Percentiles rank a stretch among this genome's conserved stretches.
These are phyloP conservation scores for Aspergillus indologenus DNA, from an alignment of 495 filamentous ascomycete species.

Conservation along the genomic window DNA sequence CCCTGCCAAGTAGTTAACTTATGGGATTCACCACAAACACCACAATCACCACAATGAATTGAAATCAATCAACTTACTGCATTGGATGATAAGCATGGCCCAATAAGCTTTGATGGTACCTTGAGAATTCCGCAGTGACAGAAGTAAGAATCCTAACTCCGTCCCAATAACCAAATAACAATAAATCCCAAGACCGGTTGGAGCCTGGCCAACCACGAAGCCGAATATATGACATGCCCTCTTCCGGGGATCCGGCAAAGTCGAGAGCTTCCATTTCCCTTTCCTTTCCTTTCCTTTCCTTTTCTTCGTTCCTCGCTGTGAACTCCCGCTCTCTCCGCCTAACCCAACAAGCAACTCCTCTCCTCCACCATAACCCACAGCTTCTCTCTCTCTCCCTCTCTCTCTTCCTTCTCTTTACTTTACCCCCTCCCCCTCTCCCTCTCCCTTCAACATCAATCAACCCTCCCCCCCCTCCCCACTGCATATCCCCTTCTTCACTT, in stretches of 20 bases:
- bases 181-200: neutral
- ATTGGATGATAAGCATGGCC: neutral
- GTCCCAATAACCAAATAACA: neutral
- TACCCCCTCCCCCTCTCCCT: constrained; percentile 28
- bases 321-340: constrained; percentile 6
- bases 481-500: constrained; percentile 30
- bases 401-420: constrained; percentile 20
- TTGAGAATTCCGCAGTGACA: neutral
- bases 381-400: constrained; percentile 20
- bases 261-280: constrained; percentile 9
- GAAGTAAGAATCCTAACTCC: neutral
- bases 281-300: constrained; percentile 2
- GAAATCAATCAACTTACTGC: neutral
- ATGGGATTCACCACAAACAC: neutral
- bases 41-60: neutral
- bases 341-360: neutral
- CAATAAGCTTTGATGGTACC: neutral
- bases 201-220: constrained; percentile 6
- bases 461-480: constrained; percentile 28
- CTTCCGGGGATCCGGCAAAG: constrained; percentile 6
- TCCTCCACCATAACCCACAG: constrained; percentile 2
- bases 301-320: neutral
- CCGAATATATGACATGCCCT: constrained; percentile 8
- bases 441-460: constrained; percentile 22
- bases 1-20: neutral